phyloP scores from a whole-genome alignment of 2,329 filamentous ascomycete genomes.

The Grosmannia huntii region DNA sequence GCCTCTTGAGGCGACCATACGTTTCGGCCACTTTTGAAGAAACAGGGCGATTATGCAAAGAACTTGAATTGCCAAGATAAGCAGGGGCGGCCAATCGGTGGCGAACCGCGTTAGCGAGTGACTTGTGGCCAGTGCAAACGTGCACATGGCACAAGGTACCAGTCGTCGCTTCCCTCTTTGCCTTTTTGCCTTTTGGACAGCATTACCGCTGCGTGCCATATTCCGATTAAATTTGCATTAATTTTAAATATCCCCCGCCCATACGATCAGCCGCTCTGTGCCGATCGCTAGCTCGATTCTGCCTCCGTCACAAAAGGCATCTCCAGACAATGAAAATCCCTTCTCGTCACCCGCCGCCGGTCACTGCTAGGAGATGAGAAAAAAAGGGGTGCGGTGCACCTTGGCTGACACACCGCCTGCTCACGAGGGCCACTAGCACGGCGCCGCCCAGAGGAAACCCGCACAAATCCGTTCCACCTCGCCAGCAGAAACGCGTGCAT shows the following conservation, averaged over 20 bases:
- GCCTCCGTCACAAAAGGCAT: background rate
- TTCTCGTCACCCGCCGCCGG: background rate
- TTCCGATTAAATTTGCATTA: background rate
- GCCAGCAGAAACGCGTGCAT: too few relatives aligned
- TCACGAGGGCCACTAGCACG: background rate
- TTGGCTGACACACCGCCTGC: slow-evolving; percentile 1
- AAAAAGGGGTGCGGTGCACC: background rate
- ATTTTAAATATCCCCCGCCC: background rate
- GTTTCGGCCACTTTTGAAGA: slow-evolving; percentile 3
- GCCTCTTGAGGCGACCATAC: slow-evolving; percentile 4
- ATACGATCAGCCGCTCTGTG: background rate
- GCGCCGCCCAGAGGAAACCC: too few relatives aligned
- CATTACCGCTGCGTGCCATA: background rate
- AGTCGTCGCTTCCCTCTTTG: background rate
- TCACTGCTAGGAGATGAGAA: background rate
- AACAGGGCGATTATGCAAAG: background rate
- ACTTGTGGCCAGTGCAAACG: background rate
- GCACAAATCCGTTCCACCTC: too few relatives aligned
- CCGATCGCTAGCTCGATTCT: background rate
- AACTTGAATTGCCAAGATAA: background rate
- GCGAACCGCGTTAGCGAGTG: background rate
- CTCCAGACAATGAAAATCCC: background rate
- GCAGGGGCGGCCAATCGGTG: background rate
- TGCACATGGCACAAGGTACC: too few relatives aligned
- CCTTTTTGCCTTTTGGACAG: background rate